Evolutionary conservation across 257 asterid species (phyloP).

Genomic region (Solanum bulbocastanum): DNA sequence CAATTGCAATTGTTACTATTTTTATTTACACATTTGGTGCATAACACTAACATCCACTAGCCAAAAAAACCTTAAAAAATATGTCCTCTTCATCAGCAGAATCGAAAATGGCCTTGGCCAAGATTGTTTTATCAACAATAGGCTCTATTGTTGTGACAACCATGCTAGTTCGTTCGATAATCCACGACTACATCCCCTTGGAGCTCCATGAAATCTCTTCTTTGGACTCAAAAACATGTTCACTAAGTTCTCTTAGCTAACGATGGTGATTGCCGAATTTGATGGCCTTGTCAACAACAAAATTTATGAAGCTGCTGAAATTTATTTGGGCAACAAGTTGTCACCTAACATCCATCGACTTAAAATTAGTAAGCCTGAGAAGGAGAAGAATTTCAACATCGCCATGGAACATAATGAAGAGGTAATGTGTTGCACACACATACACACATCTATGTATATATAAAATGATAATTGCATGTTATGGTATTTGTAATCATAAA

Average conservation of each 20-base stretch:
- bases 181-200: conserved; percentile 6
- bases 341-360: background rate
- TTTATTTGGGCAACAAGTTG: background rate
- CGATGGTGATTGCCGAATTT: background rate
- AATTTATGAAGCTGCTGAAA: conserved; percentile 9
- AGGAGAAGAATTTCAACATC: background rate
- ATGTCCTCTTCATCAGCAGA: conserved; percentile 9
- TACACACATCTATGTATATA: too few species aligned
- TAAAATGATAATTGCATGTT: too few species aligned
- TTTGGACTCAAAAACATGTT: conserved; percentile 1
- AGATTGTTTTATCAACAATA: conserved; percentile 6
- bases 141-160: conserved; percentile 4
- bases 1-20: background rate
- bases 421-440: background rate
- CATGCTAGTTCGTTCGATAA: background rate
- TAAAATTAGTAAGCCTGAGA: background rate
- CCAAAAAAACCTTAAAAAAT: background rate
- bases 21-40: background rate
- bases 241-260: background rate
- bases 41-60: background rate
- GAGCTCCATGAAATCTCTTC: conserved; percentile 1
- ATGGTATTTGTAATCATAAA: too few species aligned
- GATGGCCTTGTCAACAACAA: background rate
- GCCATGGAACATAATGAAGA: conserved; percentile 3
- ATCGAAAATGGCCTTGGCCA: background rate